Percentiles rank a stretch among this genome's conserved stretches.
These are phyloP conservation scores for Pisolithus marmoratus DNA, from an alignment of 768 basidiomycete species.

Conservation along the genomic window DNA sequence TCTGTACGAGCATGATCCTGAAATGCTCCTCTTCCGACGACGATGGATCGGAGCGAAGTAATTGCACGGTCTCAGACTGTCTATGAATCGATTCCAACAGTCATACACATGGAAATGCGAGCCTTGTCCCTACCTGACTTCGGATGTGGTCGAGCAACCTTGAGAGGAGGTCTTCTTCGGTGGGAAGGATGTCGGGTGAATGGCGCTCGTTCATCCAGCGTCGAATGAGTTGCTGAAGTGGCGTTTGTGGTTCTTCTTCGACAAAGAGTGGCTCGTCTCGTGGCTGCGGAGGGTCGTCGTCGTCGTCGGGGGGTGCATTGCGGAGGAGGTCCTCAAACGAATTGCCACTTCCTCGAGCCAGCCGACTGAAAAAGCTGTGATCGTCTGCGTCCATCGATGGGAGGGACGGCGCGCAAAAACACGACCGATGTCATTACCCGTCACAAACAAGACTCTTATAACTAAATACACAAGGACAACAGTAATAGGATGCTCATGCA, in stretches of 20 bases:
- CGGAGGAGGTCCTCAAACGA: constrained; percentile 34
- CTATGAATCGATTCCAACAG: constrained; percentile 2
- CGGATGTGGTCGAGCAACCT: constrained; percentile 69
- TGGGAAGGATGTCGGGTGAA: constrained; percentile 72
- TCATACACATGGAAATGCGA: background rate
- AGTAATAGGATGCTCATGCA: constrained; percentile 11
- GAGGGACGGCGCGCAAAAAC: background rate
- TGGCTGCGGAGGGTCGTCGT: constrained; percentile 28
- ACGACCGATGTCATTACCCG: too few relatives aligned
- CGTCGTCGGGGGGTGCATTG: constrained; percentile 31
- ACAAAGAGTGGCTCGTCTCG: constrained; percentile 20
- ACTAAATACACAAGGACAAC: background rate
- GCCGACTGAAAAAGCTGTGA: constrained; percentile 24
- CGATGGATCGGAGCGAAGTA: constrained; percentile 71
- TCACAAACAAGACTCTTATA: too few relatives aligned
- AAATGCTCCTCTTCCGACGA: constrained; percentile 93
- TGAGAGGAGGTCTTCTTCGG: constrained; percentile 63
- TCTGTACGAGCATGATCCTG: constrained; percentile 88
- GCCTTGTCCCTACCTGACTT: constrained; percentile 59
- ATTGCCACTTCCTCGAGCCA: constrained; percentile 10
- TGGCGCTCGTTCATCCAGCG: constrained; percentile 87
- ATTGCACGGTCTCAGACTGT: constrained; percentile 74
- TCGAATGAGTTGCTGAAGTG: constrained; percentile 63
- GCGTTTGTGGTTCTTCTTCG: constrained; percentile 45
- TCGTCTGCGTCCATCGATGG: constrained; percentile 19